A percentile compares a stretch with the other conserved stretches of the same genome.
Evolutionary conservation across 345 rosid species (phyloP).

Genomic region (Erysimum cheiranthoides): DNA sequence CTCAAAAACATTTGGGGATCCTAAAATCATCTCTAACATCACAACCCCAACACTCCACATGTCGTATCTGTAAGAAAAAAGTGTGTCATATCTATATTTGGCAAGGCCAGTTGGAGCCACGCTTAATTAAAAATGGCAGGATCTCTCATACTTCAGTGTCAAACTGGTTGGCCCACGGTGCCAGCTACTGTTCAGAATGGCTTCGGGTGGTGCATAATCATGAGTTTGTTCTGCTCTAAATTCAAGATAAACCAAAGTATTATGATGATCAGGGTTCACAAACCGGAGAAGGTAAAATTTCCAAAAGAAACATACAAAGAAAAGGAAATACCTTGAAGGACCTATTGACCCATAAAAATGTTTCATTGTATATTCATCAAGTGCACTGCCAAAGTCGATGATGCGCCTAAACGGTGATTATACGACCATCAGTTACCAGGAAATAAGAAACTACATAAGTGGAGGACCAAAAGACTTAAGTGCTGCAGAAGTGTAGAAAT

Average conservation of each 20-base stretch:
- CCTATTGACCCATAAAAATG: constrained; percentile 81
- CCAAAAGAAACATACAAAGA: constrained; percentile 23
- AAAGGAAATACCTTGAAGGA: constrained; percentile 77
- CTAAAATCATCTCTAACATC: constrained; percentile 87
- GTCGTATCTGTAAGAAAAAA: constrained; percentile 65
- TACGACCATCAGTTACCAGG: constrained; percentile 28
- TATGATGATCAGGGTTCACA: constrained; percentile 22
- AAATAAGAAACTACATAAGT: constrained; percentile 14
- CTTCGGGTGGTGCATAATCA: constrained; percentile 90
- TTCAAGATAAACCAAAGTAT: constrained; percentile 31
- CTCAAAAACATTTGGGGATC: constrained; percentile 89
- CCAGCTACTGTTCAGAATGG: constrained; percentile 82
- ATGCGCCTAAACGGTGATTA: constrained; percentile 65
- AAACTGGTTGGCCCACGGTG: constrained; percentile 63
- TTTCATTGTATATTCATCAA: constrained; percentile 83
- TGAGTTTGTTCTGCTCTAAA: constrained; percentile 88
- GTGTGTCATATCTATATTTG: constrained; percentile 17
- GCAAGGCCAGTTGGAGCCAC: constrained; percentile 7
- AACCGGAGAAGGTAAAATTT: constrained; percentile 10
- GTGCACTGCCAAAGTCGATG: constrained; percentile 96
- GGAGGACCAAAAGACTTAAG: constrained; percentile 8
- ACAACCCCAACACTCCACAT: constrained; percentile 99
- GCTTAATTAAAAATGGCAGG: constrained; percentile 13
- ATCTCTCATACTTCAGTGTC: constrained; percentile 63
- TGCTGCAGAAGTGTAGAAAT: constrained; percentile 7